Evolutionary conservation across 2,329 filamentous ascomycete species (phyloP).

Genomic region (Trichophyton schoenleinii): DNA sequence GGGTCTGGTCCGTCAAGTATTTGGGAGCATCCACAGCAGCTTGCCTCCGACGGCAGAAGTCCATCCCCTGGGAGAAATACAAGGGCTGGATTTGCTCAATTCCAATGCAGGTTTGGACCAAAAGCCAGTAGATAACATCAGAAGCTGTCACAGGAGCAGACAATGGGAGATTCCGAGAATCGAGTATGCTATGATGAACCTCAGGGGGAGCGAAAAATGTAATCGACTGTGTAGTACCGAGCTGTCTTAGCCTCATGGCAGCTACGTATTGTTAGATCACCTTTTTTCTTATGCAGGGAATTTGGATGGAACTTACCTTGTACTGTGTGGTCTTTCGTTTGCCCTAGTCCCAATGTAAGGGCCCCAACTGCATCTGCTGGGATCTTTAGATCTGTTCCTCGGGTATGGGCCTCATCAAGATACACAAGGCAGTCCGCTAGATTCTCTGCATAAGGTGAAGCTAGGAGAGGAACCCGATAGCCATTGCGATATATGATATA

Average conservation of each 20-base stretch:
- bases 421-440: slow-evolving; percentile 49
- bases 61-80: slow-evolving; percentile 47
- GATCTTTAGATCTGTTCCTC: slow-evolving; percentile 52
- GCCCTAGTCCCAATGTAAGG: slow-evolving; percentile 48
- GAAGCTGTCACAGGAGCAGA: slow-evolving; percentile 30
- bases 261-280: slow-evolving; percentile 28
- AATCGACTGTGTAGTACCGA: slow-evolving; percentile 45
- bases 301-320: slow-evolving; percentile 38
- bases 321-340: slow-evolving; percentile 53
- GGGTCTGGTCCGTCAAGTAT: slow-evolving; percentile 25
- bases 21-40: slow-evolving; percentile 34
- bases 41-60: slow-evolving; percentile 47
- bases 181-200: slow-evolving; percentile 49
- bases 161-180: slow-evolving; percentile 27
- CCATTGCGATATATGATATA: slow-evolving; percentile 10
- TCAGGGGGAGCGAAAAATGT: slow-evolving; percentile 45
- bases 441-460: slow-evolving; percentile 44
- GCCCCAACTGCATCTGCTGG: slow-evolving; percentile 45
- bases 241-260: slow-evolving; percentile 52
- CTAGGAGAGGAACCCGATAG: slow-evolving; percentile 29
- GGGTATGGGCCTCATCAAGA: slow-evolving; percentile 53
- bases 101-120: slow-evolving; percentile 49
- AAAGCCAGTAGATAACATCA: slow-evolving; percentile 49
- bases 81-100: slow-evolving; percentile 49
- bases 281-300: background rate